phyloP scores from a whole-genome alignment of 208 protist genomes.

The Acanthamoeba castellanii region DNA sequence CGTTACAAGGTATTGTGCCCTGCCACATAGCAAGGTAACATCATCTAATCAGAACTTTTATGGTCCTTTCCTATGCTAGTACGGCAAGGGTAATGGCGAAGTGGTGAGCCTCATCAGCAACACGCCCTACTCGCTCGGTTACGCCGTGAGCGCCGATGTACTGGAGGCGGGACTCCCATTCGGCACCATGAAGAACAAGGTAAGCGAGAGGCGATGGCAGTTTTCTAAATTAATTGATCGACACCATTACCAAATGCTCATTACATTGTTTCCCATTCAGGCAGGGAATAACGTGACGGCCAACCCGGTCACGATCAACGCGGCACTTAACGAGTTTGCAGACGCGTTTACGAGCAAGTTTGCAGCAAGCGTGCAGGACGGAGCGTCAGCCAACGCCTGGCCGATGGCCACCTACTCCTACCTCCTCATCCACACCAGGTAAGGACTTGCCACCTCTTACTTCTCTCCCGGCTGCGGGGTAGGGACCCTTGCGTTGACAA shows the following conservation, averaged over 20 bases:
- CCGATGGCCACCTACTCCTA: slow-evolving; percentile 71
- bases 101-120: background rate
- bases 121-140: slow-evolving; percentile 38
- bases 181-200: slow-evolving; percentile 3
- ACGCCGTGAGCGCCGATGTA: slow-evolving; percentile 33
- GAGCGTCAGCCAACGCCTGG: slow-evolving; percentile 14
- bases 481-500: background rate
- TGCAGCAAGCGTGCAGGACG: background rate
- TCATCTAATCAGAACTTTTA: background rate
- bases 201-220: too few relatives aligned
- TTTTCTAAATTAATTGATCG: too few relatives aligned
- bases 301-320: slow-evolving; percentile 2
- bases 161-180: background rate
- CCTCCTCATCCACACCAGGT: slow-evolving; percentile 22
- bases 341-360: background rate
- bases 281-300: slow-evolving; percentile 40
- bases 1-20: background rate
- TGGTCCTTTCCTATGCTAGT: background rate
- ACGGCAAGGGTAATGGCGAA: background rate
- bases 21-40: background rate
- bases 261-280: background rate
- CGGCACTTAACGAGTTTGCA: background rate
- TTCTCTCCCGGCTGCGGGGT: background rate
- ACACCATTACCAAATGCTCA: background rate
- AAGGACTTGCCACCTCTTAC: background rate